Percentiles rank a stretch among this genome's conserved stretches.
These are phyloP conservation scores for Claviceps sp. DNA, from an alignment of 2,329 filamentous ascomycete genomes.

Conservation along the genomic window DNA sequence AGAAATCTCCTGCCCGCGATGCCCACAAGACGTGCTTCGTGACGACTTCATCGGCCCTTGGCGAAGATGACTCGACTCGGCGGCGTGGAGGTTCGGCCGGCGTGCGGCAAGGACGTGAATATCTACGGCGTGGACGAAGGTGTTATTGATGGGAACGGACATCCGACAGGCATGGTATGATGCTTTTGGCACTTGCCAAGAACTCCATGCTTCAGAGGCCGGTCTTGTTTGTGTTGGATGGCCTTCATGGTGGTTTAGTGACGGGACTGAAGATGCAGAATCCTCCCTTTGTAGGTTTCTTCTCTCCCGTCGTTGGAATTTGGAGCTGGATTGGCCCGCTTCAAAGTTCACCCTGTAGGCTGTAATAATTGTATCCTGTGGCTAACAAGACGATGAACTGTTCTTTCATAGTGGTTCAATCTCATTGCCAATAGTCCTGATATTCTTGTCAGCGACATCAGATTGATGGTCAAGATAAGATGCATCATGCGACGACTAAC, in stretches of 20 bases:
- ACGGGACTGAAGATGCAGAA: constrained; percentile 47
- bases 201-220: constrained; percentile 41
- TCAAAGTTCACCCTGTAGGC: no score
- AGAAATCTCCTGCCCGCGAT: background rate
- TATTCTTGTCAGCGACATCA: constrained; percentile 49
- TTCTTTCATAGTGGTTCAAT: constrained; percentile 26
- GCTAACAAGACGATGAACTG: background rate
- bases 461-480: constrained; percentile 34
- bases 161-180: constrained; percentile 53
- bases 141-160: constrained; percentile 45
- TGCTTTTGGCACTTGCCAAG: constrained; percentile 20
- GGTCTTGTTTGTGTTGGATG: constrained; percentile 42
- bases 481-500: background rate
- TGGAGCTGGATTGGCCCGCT: no score
- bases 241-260: constrained; percentile 42
- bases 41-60: background rate
- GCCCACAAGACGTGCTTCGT: background rate
- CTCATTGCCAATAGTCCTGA: constrained; percentile 52
- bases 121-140: constrained; percentile 43
- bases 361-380: no score
- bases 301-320: no score
- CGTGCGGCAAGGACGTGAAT: constrained; percentile 35
- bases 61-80: constrained; percentile 13
- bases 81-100: constrained; percentile 20
- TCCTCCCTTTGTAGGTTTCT: constrained; percentile 21